Percentiles rank a stretch among this genome's conserved stretches.
Conservation (phyloP, 2,329 filamentous ascomycete genomes). For the Xylaria sp. region DNA sequence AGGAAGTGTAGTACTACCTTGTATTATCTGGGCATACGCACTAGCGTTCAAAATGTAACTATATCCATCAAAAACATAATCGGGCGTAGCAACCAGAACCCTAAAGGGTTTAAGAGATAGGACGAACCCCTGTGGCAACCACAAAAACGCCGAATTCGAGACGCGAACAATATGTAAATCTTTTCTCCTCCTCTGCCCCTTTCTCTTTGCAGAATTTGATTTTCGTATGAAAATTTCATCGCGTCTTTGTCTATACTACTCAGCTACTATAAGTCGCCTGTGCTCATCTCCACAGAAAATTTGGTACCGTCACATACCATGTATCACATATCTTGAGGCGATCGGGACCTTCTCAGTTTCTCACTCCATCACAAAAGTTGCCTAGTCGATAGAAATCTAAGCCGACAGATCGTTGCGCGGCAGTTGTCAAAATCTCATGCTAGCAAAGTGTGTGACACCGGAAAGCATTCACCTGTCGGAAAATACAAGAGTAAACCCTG, state of each 20-base stretch:
- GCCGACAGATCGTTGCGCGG: not conserved
- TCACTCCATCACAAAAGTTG: constrained; percentile 4
- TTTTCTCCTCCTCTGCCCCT: not conserved
- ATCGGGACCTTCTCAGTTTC: not conserved
- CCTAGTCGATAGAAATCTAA: not conserved
- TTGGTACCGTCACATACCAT: not conserved
- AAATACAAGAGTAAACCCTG: not conserved
- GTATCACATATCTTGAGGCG: constrained; percentile 8
- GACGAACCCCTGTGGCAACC: not conserved
- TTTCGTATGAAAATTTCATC: not conserved
- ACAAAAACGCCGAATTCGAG: constrained; percentile 1
- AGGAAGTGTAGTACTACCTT: not conserved
- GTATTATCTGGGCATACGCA: not conserved
- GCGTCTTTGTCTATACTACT: not conserved
- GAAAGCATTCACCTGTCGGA: constrained; percentile 2
- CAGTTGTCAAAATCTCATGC: not conserved
- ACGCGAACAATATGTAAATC: not conserved
- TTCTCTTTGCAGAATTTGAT: not conserved
- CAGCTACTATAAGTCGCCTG: not conserved
- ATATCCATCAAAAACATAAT: constrained; percentile 5
- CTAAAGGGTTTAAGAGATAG: not conserved
- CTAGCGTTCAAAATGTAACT: not conserved
- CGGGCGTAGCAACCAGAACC: not conserved
- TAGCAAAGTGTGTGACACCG: not conserved
- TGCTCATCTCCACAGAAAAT: not conserved